Percentiles rank a stretch among this genome's conserved stretches.
phyloP scores from a whole-genome alignment of 164 flowering plant species.

The Euptelea pleiosperma region DNA sequence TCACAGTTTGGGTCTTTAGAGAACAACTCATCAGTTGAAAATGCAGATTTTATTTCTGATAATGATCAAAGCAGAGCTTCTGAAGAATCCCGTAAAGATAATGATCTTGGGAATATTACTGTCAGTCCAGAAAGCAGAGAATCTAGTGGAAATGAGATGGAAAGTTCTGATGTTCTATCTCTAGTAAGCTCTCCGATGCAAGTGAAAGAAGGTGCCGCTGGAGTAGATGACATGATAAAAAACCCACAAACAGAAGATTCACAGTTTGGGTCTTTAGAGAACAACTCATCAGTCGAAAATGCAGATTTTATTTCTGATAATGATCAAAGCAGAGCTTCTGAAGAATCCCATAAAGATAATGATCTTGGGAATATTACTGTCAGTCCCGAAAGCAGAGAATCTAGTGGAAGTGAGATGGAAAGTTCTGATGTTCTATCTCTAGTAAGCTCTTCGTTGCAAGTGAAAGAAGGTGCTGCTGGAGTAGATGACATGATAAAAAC shows the following conservation, averaged over 20 bases:
- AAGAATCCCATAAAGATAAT: conserved; percentile 6
- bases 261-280: conserved; percentile 6
- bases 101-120: conserved; percentile 1
- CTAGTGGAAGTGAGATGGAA: conserved; percentile 4
- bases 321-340: conserved; percentile 10
- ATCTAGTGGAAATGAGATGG: conserved; percentile 3
- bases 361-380: conserved; percentile 1
- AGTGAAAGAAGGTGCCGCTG: conserved; percentile 15
- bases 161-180: background rate
- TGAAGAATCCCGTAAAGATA: conserved; percentile 11
- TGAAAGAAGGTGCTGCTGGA: conserved; percentile 13
- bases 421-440: background rate
- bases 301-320: too few relatives aligned
- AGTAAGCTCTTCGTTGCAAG: background rate
- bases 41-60: too few relatives aligned
- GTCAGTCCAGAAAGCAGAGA: background rate
- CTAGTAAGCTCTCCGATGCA: background rate
- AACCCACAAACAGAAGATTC: conserved; percentile 10
- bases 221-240: conserved; percentile 1
- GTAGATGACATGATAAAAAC: conserved; percentile 2
- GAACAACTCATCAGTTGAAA: conserved; percentile 4
- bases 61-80: conserved; percentile 8
- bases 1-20: conserved; percentile 5
- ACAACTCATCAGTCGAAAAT: background rate
- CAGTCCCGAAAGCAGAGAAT: background rate